Evolutionary conservation across 441 rosid genomes (phyloP), one percentile per base, ranked within the genome.

Genomic region (Bruguiera hainesii): DNA sequence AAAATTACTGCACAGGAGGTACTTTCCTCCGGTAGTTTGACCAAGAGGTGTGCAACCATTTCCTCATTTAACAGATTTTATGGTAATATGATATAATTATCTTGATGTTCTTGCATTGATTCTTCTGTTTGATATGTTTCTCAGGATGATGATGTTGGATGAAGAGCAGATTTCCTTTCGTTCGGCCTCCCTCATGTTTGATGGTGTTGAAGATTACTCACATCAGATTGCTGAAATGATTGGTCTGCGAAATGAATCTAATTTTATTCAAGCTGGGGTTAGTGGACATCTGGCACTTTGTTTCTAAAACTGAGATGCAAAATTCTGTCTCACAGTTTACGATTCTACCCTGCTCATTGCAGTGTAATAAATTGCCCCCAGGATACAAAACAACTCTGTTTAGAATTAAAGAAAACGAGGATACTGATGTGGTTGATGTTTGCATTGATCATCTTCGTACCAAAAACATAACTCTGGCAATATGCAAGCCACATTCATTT

Each of bases 151-250:
- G 99, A 93, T 93, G 87, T 64, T 96, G 83, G 98, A 96, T 46
- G 94, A 91, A 20, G 96, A 96, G 68, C 98, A 93, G 76, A 91
- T 96, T 75, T 96, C 99, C 37, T 96, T 96, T 58, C 90, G 97
- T 51, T 93, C 99, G 53, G 91, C 94, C 39, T 87, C 96, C 31
- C 85, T 76, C 64, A 87, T 85, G 88, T 93, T 78, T 84, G 98
- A 93, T 77, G 94, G 96, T 52, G 85, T 96, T 61, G 99, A 96
- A 85, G 99, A 96, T 70, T 96, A 96, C 80, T 87, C 99, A 0
- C 98, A 93, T 80, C 98, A 93, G 80, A 93, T 96, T 58, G 98
- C 99, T 7, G 85, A 96, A 80, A 96, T 96, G 94, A 89, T 93
- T 65, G 99, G 99, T 39, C 79, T 96, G 71, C 86, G 86, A 80